A percentile compares a stretch with the other conserved stretches of the same genome.
Evolutionary conservation across 1,284 basidiomycete species (phyloP).

Genomic region (Cutaneotrichosporon sp.): DNA sequence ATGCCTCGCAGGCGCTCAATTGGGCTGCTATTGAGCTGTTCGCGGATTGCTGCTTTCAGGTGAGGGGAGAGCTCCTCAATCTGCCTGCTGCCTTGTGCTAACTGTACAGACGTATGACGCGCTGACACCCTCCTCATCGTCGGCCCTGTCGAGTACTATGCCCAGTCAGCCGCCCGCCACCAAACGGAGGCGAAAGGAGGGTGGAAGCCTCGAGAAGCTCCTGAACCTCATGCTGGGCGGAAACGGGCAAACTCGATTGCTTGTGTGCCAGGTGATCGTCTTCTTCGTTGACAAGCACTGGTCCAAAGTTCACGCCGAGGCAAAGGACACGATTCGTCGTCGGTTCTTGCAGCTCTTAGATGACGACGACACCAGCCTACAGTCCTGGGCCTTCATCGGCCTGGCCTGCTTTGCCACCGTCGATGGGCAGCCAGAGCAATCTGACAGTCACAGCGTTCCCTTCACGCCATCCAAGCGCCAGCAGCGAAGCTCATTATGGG

Average conservation of each 20-base stretch:
- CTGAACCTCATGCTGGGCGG: slow-evolving; percentile 53
- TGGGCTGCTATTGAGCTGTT: slow-evolving; percentile 82
- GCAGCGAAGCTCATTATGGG: slow-evolving; percentile 55
- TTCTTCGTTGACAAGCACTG: slow-evolving; percentile 77
- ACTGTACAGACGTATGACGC: slow-evolving; percentile 2
- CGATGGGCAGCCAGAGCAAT: neutral
- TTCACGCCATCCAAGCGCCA: slow-evolving; percentile 14
- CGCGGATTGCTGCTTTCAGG: slow-evolving; percentile 69
- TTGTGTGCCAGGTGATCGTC: slow-evolving; percentile 70
- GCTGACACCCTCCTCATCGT: neutral
- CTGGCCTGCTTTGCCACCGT: slow-evolving; percentile 55
- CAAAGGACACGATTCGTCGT: slow-evolving; percentile 57
- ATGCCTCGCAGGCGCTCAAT: slow-evolving; percentile 61
- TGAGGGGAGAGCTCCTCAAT: too few species aligned
- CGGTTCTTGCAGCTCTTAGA: slow-evolving; percentile 60
- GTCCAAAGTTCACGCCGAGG: slow-evolving; percentile 56
- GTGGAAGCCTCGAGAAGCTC: slow-evolving; percentile 56
- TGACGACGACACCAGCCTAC: slow-evolving; percentile 60
- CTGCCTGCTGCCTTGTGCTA: neutral
- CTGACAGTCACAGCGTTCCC: slow-evolving; percentile 11
- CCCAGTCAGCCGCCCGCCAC: slow-evolving; percentile 7
- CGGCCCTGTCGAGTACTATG: neutral
- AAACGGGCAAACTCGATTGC: slow-evolving; percentile 45
- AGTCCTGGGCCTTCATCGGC: slow-evolving; percentile 77
- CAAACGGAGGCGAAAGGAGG: slow-evolving; percentile 52